Evolutionary conservation across 192 early-diverging fungal species (phyloP), one percentile per base, ranked within the genome.

Genomic region (Cladochytrium replicatum): DNA sequence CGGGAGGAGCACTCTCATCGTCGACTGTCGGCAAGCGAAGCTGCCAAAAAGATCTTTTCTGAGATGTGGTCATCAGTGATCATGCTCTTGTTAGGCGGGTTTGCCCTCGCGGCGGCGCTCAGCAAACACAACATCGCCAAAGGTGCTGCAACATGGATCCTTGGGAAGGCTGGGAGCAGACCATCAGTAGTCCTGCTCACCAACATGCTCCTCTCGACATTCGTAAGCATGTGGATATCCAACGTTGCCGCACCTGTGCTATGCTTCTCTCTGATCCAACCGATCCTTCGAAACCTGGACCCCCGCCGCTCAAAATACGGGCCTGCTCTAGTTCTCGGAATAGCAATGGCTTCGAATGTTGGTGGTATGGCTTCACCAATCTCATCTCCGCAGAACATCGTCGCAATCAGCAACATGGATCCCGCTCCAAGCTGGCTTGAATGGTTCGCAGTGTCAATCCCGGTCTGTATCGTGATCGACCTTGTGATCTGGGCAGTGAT

Each of bases 281-380:
- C 93, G 19, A 97, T 94, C 24, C 75, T 97, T 27, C 82, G 91
- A 54, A 93, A 87, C 31, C 67, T 97, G 13, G 89, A 91, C 2
- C 69, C 63, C n/a, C 66, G 74, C 50, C n/a, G n/a, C n/a, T 85
- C 79, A 15, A 58, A 81, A 0, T 97, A 93, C 68, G 87, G 75
- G 15, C 84, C 79, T 17, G 86, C 85, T 48, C 77, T 97, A 25
- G 87, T 97, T 31, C 71, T 97, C 32, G 93, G 93, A n/a, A 97
- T 97, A 61, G 93, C 93, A 3, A 63, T 97, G 55, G 93, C 93
- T 1, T 85, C 91, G 11, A 97, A 97, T 41, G 76, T 97, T 17
- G 93, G 93, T 41, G 93, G 93, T 24, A 97, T 97, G 93, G 86
- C 93, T 2, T 89, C 88, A 15, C 93, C 93, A 8, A 97, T 97